Percentiles rank a stretch among this genome's conserved stretches.
These are phyloP conservation scores for Senna siamea DNA, from an alignment of 306 rosid genomes.

Conservation along the genomic window DNA sequence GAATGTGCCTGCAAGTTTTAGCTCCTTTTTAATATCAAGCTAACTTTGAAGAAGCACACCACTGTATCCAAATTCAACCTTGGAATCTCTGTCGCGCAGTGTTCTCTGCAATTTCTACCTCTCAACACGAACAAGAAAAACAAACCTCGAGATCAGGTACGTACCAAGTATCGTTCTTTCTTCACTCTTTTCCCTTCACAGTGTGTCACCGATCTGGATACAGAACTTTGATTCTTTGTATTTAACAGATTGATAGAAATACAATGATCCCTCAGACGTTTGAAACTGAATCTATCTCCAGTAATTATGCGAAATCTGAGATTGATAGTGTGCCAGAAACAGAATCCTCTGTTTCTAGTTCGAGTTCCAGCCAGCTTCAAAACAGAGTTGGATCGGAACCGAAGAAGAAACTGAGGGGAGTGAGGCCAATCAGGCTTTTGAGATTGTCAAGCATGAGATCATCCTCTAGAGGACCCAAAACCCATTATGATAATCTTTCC, in stretches of 20 bases:
- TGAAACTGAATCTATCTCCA: constrained; percentile 33
- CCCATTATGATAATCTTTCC: constrained; percentile 37
- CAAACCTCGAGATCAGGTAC: constrained; percentile 30
- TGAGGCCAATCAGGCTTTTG: constrained; percentile 62
- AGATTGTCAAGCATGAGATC: constrained; percentile 60
- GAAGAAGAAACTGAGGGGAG: constrained; percentile 60
- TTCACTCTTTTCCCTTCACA: constrained; percentile 11
- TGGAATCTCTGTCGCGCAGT: constrained; percentile 25
- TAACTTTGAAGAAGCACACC: constrained; percentile 4
- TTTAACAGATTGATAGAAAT: constrained; percentile 4
- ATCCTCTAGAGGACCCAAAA: constrained; percentile 43
- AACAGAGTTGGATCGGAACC: constrained; percentile 44
- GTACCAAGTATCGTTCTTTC: neutral
- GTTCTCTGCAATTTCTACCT: neutral
- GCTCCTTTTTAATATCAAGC: neutral
- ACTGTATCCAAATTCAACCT: neutral
- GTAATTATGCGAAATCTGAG: constrained; percentile 38
- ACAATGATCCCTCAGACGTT: constrained; percentile 34
- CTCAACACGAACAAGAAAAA: neutral
- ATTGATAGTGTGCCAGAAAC: constrained; percentile 38
- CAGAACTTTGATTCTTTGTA: constrained; percentile 11
- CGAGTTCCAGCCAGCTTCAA: constrained; percentile 11
- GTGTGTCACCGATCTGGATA: neutral
- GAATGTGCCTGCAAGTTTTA: neutral
- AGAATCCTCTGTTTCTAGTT: constrained; percentile 34